Conservation (phyloP, 2,329 filamentous ascomycete genomes). For the Aspergillus transmontanensis region DNA sequence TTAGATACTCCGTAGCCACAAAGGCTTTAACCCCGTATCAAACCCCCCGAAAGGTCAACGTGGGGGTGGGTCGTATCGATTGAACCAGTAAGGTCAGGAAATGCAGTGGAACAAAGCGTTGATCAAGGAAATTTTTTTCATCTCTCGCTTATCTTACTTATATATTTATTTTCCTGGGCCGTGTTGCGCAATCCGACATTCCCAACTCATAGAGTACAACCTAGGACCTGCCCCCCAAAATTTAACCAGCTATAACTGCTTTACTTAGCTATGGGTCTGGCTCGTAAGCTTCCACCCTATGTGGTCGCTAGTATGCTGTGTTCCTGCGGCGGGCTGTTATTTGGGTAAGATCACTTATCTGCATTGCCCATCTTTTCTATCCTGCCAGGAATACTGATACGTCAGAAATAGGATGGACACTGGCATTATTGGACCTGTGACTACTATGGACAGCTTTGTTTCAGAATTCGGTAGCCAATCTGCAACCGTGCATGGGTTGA, state of each 20-base stretch:
- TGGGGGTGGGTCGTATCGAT: neutral
- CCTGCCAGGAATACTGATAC: neutral
- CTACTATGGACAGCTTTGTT: conserved; percentile 58
- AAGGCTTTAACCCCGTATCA: neutral
- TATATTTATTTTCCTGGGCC: neutral
- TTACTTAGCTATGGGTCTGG: conserved; percentile 6
- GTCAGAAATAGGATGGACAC: conserved; percentile 44
- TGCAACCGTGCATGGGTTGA: conserved; percentile 57
- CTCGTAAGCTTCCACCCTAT: conserved; percentile 20
- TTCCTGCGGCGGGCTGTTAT: conserved; percentile 22
- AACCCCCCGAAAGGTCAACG: neutral
- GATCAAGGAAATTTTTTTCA: neutral
- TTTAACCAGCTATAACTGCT: neutral
- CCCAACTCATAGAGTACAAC: no score
- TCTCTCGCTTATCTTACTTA: neutral
- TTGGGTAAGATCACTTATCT: conserved; percentile 16
- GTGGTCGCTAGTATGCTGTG: conserved; percentile 22
- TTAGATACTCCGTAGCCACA: neutral
- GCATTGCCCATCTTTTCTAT: neutral
- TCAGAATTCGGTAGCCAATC: conserved; percentile 54
- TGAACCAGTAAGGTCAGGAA: neutral
- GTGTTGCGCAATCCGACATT: neutral
- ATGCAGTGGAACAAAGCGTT: neutral
- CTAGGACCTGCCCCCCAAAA: neutral
- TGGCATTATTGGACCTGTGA: conserved; percentile 62